Percentiles rank a stretch among this genome's conserved stretches.
Conservation (phyloP, 768 basidiomycete genomes). For the Stropharia rugosoannulata region DNA sequence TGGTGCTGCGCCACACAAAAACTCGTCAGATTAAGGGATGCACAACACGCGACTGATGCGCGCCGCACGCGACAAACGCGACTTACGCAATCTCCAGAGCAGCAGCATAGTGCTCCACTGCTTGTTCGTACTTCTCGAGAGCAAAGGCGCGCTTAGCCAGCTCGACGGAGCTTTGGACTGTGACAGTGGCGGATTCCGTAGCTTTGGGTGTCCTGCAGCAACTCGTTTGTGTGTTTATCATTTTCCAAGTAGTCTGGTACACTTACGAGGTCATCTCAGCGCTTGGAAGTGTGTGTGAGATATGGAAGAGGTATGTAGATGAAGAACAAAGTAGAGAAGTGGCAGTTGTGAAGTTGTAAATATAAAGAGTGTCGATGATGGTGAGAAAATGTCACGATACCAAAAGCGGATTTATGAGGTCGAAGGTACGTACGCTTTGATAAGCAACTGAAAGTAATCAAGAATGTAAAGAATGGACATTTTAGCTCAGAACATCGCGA, state of each 20-base stretch:
- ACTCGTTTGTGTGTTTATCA: background rate
- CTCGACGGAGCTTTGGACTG: slow-evolving; percentile 62
- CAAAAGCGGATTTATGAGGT: slow-evolving; percentile 3
- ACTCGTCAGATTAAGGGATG: slow-evolving; percentile 14
- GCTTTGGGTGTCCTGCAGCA: slow-evolving; percentile 13
- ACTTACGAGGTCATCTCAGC: slow-evolving; percentile 28
- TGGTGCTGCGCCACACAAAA: slow-evolving; percentile 47
- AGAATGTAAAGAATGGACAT: slow-evolving; percentile 12
- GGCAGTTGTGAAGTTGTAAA: slow-evolving; percentile 6
- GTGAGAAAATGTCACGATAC: slow-evolving; percentile 17
- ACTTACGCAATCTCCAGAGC: slow-evolving; percentile 84
- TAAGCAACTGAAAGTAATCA: slow-evolving; percentile 12
- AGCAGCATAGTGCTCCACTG: slow-evolving; percentile 79
- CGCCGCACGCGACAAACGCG: slow-evolving; percentile 22
- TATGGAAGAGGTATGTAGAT: slow-evolving; percentile 7
- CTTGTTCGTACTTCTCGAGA: slow-evolving; percentile 81
- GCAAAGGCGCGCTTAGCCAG: slow-evolving; percentile 89
- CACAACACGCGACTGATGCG: slow-evolving; percentile 9
- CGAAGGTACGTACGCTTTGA: slow-evolving; percentile 6
- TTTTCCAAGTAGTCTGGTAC: background rate
- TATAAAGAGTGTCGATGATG: slow-evolving; percentile 8
- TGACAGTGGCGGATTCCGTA: slow-evolving; percentile 18
- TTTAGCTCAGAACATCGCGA: slow-evolving; percentile 11
- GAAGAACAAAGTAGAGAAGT: slow-evolving; percentile 5
- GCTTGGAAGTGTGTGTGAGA: slow-evolving; percentile 3